Evolutionary conservation across 2,329 filamentous ascomycete genomes (phyloP).

Genomic region (Trichoderma brevicompactum): DNA sequence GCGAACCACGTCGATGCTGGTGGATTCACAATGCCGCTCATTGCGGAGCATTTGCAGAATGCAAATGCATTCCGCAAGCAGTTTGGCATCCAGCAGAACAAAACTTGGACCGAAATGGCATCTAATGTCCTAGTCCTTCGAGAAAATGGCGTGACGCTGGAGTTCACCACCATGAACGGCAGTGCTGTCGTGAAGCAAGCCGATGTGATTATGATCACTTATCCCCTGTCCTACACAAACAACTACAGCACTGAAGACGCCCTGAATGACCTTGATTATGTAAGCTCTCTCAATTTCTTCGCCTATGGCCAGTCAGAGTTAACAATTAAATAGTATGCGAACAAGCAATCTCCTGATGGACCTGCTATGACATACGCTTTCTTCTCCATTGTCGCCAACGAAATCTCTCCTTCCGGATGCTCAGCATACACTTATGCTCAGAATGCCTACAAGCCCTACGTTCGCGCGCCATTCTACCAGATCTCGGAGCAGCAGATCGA

Average conservation of each 20-base stretch:
- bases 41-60: conserved; percentile 57
- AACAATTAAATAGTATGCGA: conserved; percentile 43
- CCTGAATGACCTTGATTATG: conserved; percentile 34
- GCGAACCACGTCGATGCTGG: conserved; percentile 69
- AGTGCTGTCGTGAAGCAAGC: conserved; percentile 70
- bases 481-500: conserved; percentile 71
- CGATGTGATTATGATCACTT: conserved; percentile 69
- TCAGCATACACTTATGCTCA: conserved; percentile 69
- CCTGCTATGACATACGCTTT: conserved; percentile 76
- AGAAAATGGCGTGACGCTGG: conserved; percentile 57
- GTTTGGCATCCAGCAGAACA: conserved; percentile 58
- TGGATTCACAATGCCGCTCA: conserved; percentile 69
- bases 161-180: conserved; percentile 70
- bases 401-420: conserved; percentile 69
- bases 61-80: conserved; percentile 62
- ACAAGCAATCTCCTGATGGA: conserved; percentile 55
- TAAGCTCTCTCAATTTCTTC: conserved; percentile 18
- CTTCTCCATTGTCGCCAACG: conserved; percentile 68
- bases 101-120: conserved; percentile 43
- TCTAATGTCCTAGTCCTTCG: conserved; percentile 32
- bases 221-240: conserved; percentile 64
- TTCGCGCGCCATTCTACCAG: conserved; percentile 69
- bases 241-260: conserved; percentile 33
- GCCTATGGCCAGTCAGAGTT: conserved; percentile 59
- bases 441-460: conserved; percentile 65